These are phyloP conservation scores for Pugionium cornutum DNA, from an alignment of 345 rosid genomes.

Conservation along the genomic window DNA sequence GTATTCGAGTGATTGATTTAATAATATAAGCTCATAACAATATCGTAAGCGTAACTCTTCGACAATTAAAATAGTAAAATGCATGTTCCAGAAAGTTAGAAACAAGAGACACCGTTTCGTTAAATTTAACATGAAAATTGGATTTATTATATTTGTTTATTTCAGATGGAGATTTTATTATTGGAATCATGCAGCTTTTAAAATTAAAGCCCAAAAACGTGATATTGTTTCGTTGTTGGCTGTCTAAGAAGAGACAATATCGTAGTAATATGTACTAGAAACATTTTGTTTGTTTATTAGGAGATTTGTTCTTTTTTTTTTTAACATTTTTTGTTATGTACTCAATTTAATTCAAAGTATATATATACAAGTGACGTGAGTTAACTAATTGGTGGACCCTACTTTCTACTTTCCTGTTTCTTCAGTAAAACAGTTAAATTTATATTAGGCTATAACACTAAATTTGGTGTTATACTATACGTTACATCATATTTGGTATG, in stretches of 20 bases:
- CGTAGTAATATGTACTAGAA: conserved; percentile 16
- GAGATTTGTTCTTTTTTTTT: conserved; percentile 8
- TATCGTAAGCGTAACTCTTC: conserved; percentile 19
- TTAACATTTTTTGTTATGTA: background rate
- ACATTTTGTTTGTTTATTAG: conserved; percentile 25
- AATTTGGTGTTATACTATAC: too few relatives aligned
- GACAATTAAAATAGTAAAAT: background rate
- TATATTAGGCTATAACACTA: too few relatives aligned
- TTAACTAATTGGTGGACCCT: too few relatives aligned
- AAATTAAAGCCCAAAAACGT: conserved; percentile 19
- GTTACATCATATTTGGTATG: too few relatives aligned
- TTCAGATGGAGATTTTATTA: background rate
- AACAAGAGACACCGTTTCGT: conserved; percentile 18
- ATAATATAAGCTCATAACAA: background rate
- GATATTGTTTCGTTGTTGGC: conserved; percentile 26
- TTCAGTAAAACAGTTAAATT: too few relatives aligned
- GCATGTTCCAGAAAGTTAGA: conserved; percentile 31
- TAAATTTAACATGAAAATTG: conserved; percentile 2
- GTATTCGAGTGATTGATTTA: background rate
- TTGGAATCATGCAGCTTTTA: conserved; percentile 35
- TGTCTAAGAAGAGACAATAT: conserved; percentile 31
- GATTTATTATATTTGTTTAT: conserved; percentile 23
- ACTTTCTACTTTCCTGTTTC: too few relatives aligned
- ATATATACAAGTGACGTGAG: conserved; percentile 12
- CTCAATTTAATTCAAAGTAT: background rate